phyloP scores from a whole-genome alignment of 2,329 filamentous ascomycete species.

The Scedosporium dehoogii region DNA sequence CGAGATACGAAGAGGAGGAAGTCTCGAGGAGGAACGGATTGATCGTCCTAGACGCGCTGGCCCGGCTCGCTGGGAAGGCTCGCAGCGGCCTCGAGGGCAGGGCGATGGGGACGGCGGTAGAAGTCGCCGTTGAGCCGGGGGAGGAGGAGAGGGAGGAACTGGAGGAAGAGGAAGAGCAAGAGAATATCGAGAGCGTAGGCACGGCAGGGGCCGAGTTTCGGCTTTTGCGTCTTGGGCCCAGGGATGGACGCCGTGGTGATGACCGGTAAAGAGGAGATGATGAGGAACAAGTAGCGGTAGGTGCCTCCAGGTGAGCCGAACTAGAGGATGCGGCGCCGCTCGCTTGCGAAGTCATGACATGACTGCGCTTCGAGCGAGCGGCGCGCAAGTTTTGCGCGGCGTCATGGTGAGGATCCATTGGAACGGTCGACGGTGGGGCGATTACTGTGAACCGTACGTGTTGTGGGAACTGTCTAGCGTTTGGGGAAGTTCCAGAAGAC shows the following conservation, averaged over 20 bases:
- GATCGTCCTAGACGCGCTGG: neutral
- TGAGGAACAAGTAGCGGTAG: neutral
- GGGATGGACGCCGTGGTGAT: neutral
- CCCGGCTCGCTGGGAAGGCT: neutral
- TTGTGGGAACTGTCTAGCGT: neutral
- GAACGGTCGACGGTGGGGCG: neutral
- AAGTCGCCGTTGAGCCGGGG: neutral
- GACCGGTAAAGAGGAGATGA: neutral
- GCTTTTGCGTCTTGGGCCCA: neutral
- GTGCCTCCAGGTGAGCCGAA: neutral
- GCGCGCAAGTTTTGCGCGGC: slow-evolving; percentile 1
- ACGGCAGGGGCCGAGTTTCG: neutral
- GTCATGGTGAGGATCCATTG: neutral
- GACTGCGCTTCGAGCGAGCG: neutral
- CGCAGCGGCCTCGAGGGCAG: neutral
- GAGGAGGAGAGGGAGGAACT: neutral
- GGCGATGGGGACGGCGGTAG: neutral
- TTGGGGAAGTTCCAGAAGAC: neutral
- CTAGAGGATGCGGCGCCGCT: neutral
- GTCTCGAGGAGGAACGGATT: neutral
- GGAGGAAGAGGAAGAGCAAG: neutral
- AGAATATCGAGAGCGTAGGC: neutral
- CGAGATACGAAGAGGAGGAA: neutral
- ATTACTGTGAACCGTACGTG: neutral
- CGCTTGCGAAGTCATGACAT: neutral